Percentiles rank a stretch among this genome's conserved stretches.
phyloP scores from a whole-genome alignment of 2,329 filamentous ascomycete species.

The Fusarium falciforme region DNA sequence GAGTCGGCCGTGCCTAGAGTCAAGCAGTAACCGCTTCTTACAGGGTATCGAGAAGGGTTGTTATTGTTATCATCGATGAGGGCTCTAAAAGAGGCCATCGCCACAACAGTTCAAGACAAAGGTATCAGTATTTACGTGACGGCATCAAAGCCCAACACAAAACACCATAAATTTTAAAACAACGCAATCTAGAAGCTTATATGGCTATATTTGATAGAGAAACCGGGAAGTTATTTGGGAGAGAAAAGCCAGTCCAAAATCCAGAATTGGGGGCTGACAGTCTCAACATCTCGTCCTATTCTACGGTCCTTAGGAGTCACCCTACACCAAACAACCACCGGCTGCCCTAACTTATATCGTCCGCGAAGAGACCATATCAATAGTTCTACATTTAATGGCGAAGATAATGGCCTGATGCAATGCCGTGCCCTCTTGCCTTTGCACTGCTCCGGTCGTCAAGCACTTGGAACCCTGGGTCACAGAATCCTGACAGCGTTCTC shows the following conservation, averaged over 20 bases:
- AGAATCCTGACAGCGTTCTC: background rate
- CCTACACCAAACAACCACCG: background rate
- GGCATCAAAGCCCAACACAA: no score
- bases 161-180: no score
- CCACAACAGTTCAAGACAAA: no score
- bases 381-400: rapidly evolving
- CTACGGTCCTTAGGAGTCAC: background rate
- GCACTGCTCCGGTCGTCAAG: background rate
- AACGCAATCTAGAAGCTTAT: no score
- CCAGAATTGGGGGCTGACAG: background rate
- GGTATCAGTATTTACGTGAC: no score
- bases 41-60: rapidly evolving
- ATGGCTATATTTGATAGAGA: background rate
- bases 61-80: no score
- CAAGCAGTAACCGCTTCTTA: background rate
- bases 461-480: background rate
- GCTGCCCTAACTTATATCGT: background rate
- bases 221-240: rapidly evolving
- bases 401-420: background rate
- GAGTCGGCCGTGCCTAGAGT: rapidly evolving
- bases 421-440: background rate
- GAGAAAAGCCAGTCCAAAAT: background rate
- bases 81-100: no score
- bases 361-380: background rate
- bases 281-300: background rate